Evolutionary conservation across 345 rosid genomes (phyloP).

Genomic region (Gossypium ekmanianum): DNA sequence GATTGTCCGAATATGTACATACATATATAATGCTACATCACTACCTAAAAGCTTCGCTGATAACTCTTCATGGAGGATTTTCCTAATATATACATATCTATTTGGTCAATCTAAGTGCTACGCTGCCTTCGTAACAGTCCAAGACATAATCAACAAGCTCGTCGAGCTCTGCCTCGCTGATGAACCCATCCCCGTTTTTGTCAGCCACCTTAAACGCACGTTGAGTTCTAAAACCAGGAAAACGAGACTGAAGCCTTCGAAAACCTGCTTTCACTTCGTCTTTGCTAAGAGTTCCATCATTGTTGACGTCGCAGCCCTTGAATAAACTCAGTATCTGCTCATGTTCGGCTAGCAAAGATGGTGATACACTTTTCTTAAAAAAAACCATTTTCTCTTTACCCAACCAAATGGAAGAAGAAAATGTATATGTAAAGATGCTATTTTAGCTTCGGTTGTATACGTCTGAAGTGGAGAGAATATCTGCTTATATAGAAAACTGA

Average conservation of each 20-base stretch:
- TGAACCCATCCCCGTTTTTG: conserved; percentile 9
- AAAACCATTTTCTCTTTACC: conserved; percentile 7
- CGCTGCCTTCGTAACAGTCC: neutral
- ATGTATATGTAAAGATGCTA: neutral
- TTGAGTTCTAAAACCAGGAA: conserved; percentile 9
- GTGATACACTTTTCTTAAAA: neutral
- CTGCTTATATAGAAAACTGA: neutral
- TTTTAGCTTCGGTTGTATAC: neutral
- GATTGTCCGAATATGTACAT: no score
- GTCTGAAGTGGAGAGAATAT: neutral
- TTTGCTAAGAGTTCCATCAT: neutral
- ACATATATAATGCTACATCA: no score
- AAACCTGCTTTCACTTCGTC: conserved; percentile 12
- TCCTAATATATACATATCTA: neutral
- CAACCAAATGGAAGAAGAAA: neutral
- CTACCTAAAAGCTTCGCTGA: no score
- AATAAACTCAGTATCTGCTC: neutral
- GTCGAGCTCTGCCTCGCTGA: conserved; percentile 9
- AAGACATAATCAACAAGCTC: neutral
- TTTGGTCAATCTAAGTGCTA: neutral
- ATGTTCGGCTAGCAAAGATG: neutral
- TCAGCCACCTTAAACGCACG: conserved; percentile 12
- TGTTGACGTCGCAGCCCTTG: neutral
- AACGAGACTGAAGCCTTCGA: conserved; percentile 8
- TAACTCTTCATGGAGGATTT: no score